Evolutionary conservation across 78 protist species (phyloP), one percentile per base, ranked within the genome.

Genomic region (Dictyostelium firmibasis): DNA sequence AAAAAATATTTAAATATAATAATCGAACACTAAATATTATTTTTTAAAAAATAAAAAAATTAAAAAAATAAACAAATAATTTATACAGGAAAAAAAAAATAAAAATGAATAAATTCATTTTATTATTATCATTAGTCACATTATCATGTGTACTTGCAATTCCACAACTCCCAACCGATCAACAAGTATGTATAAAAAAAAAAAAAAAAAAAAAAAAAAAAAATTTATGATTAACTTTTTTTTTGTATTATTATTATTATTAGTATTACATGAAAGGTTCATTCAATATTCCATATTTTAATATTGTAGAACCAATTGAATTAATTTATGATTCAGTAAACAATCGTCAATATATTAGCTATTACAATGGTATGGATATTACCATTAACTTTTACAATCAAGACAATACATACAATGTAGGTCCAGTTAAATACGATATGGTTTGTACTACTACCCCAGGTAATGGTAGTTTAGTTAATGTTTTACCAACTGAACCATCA

Each of bases 281-380:
- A 29, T 94, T 94, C 47, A 18, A 29, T 4, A 82, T 94, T 27
- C 97, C 97, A 86, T 94, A 94, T 81, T 81, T 84, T n/a, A 94
- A 94, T 57, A 89, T 87, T 75, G n/a, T 72, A 25, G 97, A 94
- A 62, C 97, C 97, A 70, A 88, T 94, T 60, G 84, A 43, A 25
- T 67, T 94, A 35, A 47, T 78, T 50, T 94, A 87, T 41, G 97
- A 94, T 82, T 4, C 75, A n/a, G 83, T 81, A 38, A 94, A 94
- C 85, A 87, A 86, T 50, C 93, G 97, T 76, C 97, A 94, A 77
- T 84, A 84, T 83, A 94, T 94, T 36, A 67, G 74, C 36, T 81
- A 79, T 41, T 94, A 94, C 70, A 67, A 84, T 62, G 97, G 97
- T 36, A 25, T 89, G 35, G 97, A 89, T 69, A 70, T 89, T 50